Base-by-base conservation (phyloP, 1,139 yeast genomes). In the Geotrichum candidum region DNA sequence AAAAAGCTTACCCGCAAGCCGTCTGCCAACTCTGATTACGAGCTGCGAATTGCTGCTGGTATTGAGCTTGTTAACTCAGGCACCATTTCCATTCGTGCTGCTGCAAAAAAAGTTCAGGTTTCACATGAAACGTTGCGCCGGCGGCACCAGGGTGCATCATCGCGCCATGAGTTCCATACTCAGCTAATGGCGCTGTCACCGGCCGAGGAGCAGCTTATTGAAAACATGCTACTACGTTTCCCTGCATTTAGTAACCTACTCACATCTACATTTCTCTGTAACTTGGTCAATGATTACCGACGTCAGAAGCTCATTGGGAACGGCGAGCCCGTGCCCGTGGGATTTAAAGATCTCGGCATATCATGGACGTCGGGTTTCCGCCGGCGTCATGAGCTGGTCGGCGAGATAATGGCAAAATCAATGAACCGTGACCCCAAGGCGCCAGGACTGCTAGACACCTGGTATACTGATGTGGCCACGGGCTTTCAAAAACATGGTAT, bases 361-460 rank as follows among this genome's bases (percentile, higher is more conserved):
- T 60, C 62, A n/a, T 60, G 62, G 62, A 60, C 62, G n/a, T 57
- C 62, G 9, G 62, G 62, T 1, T 60, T 60, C 25, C 41, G 62
- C n/a, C 52, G 62, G 13, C 56, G 62, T 1, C 57, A 60, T 29
- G 56, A 45, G 22, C 48, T 41, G 13, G 62, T 56, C 1, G 58
- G 54, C 9, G 54, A 56, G 15, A 56, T 60, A 2, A 60, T 60
- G 62, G 57, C 59, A 3, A 60, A 56, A 53, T 60, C 62, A 11
- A 60, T 60, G 62, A 56, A 50, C 33, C 33, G 59, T 31, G 57
- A 60, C n/a, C 54, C 46, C 31, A 38, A 18, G 7, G 50, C 57
- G 22, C 45, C 54, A 25, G 63, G 38, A 58, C 52, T 65, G 60
- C 48, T 64, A 15, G 57, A 54, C 13, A 54, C 60, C 9, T 62